These are phyloP conservation scores for Aspergillus bertholletiae DNA, from an alignment of 495 filamentous ascomycete genomes.

Conservation along the genomic window DNA sequence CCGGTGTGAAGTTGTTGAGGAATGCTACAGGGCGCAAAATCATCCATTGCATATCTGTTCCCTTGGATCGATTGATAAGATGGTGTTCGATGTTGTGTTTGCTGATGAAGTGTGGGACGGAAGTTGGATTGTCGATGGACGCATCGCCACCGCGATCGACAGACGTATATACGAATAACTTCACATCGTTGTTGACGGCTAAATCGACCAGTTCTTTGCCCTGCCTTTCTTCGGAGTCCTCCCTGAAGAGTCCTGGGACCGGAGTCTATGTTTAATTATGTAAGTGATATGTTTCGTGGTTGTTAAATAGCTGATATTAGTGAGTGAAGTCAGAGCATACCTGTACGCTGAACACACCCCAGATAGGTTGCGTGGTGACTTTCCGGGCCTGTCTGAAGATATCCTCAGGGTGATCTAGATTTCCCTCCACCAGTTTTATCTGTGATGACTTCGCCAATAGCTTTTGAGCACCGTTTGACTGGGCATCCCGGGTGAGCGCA, in stretches of 20 bases:
- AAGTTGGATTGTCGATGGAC: slow-evolving; percentile 52
- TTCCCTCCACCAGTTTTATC: slow-evolving; percentile 55
- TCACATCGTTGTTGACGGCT: slow-evolving; percentile 50
- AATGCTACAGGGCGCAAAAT: slow-evolving; percentile 61
- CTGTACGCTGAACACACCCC: slow-evolving; percentile 51
- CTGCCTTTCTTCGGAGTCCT: slow-evolving; percentile 30
- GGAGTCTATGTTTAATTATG: too few species aligned
- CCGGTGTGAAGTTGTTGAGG: slow-evolving; percentile 60
- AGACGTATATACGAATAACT: slow-evolving; percentile 61
- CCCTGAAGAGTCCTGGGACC: too few species aligned
- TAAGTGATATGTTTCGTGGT: too few species aligned
- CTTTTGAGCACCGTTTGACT: slow-evolving; percentile 49
- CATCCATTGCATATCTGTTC: slow-evolving; percentile 49
- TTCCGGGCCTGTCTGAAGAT: slow-evolving; percentile 51
- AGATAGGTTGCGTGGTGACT: slow-evolving; percentile 41
- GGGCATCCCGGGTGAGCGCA: slow-evolving; percentile 63
- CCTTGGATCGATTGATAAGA: slow-evolving; percentile 39
- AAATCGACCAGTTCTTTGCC: slow-evolving; percentile 59
- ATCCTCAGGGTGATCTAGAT: slow-evolving; percentile 44
- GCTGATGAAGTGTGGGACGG: slow-evolving; percentile 56
- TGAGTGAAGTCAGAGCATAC: slow-evolving; percentile 14
- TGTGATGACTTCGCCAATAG: slow-evolving; percentile 41
- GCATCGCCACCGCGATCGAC: slow-evolving; percentile 63
- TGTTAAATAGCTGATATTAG: background rate
- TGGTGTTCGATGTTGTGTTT: slow-evolving; percentile 65